phyloP scores from a whole-genome alignment of 1,284 basidiomycete species.

The Trichosporon inkin region DNA sequence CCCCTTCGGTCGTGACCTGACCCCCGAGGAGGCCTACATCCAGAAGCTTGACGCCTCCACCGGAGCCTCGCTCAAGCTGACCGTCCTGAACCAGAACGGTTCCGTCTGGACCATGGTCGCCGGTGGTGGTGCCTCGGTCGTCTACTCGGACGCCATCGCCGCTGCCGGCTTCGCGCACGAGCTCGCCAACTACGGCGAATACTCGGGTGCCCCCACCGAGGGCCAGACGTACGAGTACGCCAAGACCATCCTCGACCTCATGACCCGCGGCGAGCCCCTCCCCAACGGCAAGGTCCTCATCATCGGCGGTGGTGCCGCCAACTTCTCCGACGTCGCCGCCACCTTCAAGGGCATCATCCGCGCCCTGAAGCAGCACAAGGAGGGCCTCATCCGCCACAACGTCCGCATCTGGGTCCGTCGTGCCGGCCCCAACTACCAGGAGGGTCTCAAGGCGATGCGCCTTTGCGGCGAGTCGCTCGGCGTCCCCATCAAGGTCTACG shows the following conservation, averaged over 20 bases:
- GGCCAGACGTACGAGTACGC: slow-evolving; percentile 99
- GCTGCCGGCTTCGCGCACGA: slow-evolving; percentile 95
- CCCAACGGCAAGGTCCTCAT: slow-evolving; percentile 95
- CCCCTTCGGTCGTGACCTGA: slow-evolving; percentile 95
- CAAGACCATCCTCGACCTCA: slow-evolving; percentile 96
- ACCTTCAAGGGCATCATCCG: slow-evolving; percentile 99
- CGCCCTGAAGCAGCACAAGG: slow-evolving; percentile 90
- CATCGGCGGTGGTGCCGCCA: slow-evolving; percentile 97
- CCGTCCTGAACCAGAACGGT: slow-evolving; percentile 89
- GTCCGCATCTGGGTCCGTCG: slow-evolving; percentile 95
- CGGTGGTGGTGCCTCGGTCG: slow-evolving; percentile 58
- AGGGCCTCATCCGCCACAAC: slow-evolving; percentile 72
- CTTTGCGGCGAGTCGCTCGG: slow-evolving; percentile 95
- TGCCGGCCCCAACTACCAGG: slow-evolving; percentile 99
- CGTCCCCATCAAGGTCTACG: slow-evolving; percentile 94
- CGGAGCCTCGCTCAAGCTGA: slow-evolving; percentile 96
- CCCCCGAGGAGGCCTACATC: slow-evolving; percentile 97
- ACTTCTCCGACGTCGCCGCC: slow-evolving; percentile 98
- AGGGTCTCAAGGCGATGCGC: slow-evolving; percentile 98
- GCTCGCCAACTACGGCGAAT: slow-evolving; percentile 99
- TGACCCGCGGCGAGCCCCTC: slow-evolving; percentile 81
- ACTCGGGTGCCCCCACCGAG: slow-evolving; percentile 97
- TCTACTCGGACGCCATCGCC: slow-evolving; percentile 83
- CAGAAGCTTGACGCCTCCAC: slow-evolving; percentile 96
- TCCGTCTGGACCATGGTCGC: slow-evolving; percentile 99